A percentile compares a stretch with the other conserved stretches of the same genome.
phyloP scores from a whole-genome alignment of 2,329 filamentous ascomycete genomes.

The Graphiopsis chlorocephala region DNA sequence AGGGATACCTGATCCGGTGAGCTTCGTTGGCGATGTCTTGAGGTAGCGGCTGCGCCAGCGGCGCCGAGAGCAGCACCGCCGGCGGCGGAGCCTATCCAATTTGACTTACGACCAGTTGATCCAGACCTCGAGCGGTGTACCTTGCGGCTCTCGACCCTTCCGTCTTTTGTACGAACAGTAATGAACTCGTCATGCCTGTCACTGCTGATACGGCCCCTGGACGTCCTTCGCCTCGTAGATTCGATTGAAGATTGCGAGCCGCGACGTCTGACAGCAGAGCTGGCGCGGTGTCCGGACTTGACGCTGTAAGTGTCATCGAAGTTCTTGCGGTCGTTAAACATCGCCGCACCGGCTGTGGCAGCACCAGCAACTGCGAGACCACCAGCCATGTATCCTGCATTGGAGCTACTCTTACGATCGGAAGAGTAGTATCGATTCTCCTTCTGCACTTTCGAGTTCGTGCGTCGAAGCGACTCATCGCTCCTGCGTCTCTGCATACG shows the following conservation, averaged over 20 bases:
- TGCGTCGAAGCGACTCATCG: conserved; percentile 30
- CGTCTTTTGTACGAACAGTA: conserved; percentile 32
- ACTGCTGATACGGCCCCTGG: conserved; percentile 20
- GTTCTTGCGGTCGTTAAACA: conserved; percentile 52
- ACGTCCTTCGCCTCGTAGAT: conserved; percentile 23
- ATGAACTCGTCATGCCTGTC: conserved; percentile 23
- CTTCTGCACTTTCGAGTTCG: conserved; percentile 54
- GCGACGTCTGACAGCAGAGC: conserved; percentile 33
- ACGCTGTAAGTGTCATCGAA: conserved; percentile 62
- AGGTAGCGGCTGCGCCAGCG: conserved; percentile 22
- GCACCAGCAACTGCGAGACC: conserved; percentile 55
- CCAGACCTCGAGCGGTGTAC: conserved; percentile 33
- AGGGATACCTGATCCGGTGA: conserved; percentile 24
- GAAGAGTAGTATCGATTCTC: conserved; percentile 56
- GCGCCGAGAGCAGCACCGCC: conserved; percentile 27
- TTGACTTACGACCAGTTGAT: conserved; percentile 36
- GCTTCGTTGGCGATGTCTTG: conserved; percentile 18
- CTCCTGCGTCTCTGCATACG: conserved; percentile 31
- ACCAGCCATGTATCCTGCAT: conserved; percentile 52
- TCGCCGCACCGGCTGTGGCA: conserved; percentile 47
- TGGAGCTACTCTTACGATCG: conserved; percentile 42
- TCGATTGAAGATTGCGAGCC: conserved; percentile 34
- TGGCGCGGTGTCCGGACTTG: conserved; percentile 49
- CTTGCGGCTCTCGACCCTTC: conserved; percentile 28
- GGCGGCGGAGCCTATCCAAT: conserved; percentile 22